Evolutionary conservation across 306 rosid genomes (phyloP).

Genomic region (Medicago lupulina): DNA sequence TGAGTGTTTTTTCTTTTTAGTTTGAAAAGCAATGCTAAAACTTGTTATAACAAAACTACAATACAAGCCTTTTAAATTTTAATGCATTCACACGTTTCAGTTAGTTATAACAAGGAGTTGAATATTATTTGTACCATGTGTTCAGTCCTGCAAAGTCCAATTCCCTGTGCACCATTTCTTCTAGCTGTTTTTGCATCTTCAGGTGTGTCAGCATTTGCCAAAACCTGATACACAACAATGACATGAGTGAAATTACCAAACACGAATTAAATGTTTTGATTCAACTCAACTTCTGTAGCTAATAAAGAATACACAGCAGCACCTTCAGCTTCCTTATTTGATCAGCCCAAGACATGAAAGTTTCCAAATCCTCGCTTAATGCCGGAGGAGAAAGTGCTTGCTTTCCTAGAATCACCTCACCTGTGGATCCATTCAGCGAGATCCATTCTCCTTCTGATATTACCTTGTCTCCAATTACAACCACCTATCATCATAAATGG

Average conservation of each 20-base stretch:
- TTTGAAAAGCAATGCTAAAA: neutral
- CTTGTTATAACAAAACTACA: constrained; percentile 1
- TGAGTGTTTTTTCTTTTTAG: neutral
- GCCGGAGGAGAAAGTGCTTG: constrained; percentile 94
- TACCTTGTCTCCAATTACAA: constrained; percentile 59
- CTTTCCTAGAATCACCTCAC: constrained; percentile 89
- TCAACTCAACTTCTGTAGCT: constrained; percentile 38
- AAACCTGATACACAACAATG: constrained; percentile 59
- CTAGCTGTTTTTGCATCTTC: constrained; percentile 90
- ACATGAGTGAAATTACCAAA: constrained; percentile 32
- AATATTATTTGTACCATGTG: constrained; percentile 74
- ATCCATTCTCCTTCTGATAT: constrained; percentile 90
- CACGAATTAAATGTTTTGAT: constrained; percentile 5
- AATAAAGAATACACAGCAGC: constrained; percentile 41
- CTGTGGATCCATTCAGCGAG: constrained; percentile 92
- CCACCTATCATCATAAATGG: constrained; percentile 57
- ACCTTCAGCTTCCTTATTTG: constrained; percentile 85
- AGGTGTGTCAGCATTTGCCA: constrained; percentile 98
- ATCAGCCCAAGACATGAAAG: constrained; percentile 97
- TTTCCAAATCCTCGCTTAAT: constrained; percentile 79
- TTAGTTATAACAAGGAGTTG: neutral
- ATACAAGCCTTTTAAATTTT: too few relatives aligned
- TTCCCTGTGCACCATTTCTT: constrained; percentile 91
- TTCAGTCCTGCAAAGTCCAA: constrained; percentile 97
- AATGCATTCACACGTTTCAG: too few relatives aligned